Evolutionary conservation across 106 monocot genomes (phyloP).

Genomic region (Iris macrosiphon): DNA sequence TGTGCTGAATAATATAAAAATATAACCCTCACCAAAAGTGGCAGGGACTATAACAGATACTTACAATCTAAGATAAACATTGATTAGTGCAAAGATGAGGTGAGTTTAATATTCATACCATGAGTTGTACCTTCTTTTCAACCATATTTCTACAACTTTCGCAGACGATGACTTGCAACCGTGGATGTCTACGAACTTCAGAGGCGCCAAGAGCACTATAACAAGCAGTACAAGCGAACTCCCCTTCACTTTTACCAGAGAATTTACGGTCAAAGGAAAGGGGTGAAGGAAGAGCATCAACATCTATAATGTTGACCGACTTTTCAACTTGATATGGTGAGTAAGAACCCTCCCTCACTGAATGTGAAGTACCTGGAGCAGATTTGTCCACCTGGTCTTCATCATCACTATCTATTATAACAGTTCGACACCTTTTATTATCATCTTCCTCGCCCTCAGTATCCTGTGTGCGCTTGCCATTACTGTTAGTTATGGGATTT

Average conservation of each 20-base stretch:
- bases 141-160: conserved; percentile 49
- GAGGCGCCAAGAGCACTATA: conserved; percentile 29
- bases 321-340: conserved; percentile 21
- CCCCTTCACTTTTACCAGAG: neutral
- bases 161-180: conserved; percentile 75
- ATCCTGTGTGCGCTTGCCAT: conserved; percentile 25
- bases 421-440: conserved; percentile 35
- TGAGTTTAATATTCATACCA: conserved; percentile 32
- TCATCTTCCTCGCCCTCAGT: conserved; percentile 28
- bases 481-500: conserved; percentile 6
- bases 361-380: neutral
- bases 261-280: conserved; percentile 7
- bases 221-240: conserved; percentile 73
- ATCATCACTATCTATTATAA: conserved; percentile 70
- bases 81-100: too few species aligned
- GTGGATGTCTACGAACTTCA: conserved; percentile 65
- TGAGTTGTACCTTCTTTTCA: conserved; percentile 41
- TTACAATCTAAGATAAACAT: too few species aligned
- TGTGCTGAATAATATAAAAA: too few species aligned
- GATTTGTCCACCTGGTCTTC: conserved; percentile 30
- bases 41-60: too few species aligned
- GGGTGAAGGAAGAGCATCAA: conserved; percentile 54
- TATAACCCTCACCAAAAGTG: too few species aligned
- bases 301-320: conserved; percentile 60
- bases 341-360: conserved; percentile 3